A percentile compares a stretch with the other conserved stretches of the same genome.
Conservation (phyloP, 371 early-diverging fungal species). For the Mortierella sp. region DNA sequence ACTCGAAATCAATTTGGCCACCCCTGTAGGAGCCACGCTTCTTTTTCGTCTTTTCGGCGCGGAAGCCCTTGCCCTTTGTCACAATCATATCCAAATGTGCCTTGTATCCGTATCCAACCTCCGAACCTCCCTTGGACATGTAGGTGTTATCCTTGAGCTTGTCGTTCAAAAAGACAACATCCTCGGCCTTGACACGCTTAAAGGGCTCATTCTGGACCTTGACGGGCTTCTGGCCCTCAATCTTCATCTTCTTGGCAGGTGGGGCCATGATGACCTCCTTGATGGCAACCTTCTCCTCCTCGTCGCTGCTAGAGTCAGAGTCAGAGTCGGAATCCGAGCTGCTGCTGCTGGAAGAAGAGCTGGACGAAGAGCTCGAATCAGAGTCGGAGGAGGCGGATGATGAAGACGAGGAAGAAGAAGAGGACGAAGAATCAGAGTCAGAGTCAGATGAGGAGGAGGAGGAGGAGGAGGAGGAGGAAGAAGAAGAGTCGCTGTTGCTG, state of each 20-base stretch:
- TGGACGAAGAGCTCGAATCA: slow-evolving; percentile 35
- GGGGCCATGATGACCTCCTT: slow-evolving; percentile 27
- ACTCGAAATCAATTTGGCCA: slow-evolving; percentile 87
- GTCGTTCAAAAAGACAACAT: slow-evolving; percentile 85
- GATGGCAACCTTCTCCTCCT: slow-evolving; percentile 28
- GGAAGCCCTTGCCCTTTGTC: slow-evolving; percentile 94
- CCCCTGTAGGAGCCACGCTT: slow-evolving; percentile 97
- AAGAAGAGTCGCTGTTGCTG: slow-evolving; percentile 41
- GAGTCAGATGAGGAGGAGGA: slow-evolving; percentile 43
- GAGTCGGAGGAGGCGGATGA: slow-evolving; percentile 50
- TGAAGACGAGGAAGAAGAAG: slow-evolving; percentile 18
- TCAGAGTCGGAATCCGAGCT: slow-evolving; percentile 43
- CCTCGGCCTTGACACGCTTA: slow-evolving; percentile 85
- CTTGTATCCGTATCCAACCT: slow-evolving; percentile 88
- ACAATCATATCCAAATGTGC: slow-evolving; percentile 94
- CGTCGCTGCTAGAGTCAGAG: slow-evolving; percentile 45
- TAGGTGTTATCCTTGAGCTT: slow-evolving; percentile 90
- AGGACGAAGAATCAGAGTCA: slow-evolving; percentile 17
- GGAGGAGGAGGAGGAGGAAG: slow-evolving; percentile 54
- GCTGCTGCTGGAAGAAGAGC: slow-evolving; percentile 41
- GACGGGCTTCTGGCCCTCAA: slow-evolving; percentile 36
- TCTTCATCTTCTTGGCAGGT: slow-evolving; percentile 35
- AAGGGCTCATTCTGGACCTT: slow-evolving; percentile 77
- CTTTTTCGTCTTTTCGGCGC: slow-evolving; percentile 97
- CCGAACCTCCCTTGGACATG: slow-evolving; percentile 75